These are phyloP conservation scores for Graphium sp. DNA, from an alignment of 2,329 filamentous ascomycete species.

Conservation along the genomic window DNA sequence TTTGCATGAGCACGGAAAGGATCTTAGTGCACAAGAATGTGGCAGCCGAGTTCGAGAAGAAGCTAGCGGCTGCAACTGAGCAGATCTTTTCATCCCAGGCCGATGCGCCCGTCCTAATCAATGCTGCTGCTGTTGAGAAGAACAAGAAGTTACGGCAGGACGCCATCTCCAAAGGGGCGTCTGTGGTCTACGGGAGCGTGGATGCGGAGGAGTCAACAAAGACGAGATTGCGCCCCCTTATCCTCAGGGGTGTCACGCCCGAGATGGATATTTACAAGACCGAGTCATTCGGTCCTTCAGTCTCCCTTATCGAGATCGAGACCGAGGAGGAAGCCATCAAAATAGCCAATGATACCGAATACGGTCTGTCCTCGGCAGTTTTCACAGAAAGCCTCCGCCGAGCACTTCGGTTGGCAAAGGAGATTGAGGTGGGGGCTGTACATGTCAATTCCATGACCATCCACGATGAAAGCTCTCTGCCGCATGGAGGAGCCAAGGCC, in stretches of 20 bases:
- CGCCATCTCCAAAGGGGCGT: slow-evolving; percentile 50
- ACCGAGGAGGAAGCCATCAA: slow-evolving; percentile 54
- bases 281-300: slow-evolving; percentile 65
- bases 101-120: slow-evolving; percentile 54
- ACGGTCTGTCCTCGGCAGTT: slow-evolving; percentile 54
- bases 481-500: slow-evolving; percentile 49
- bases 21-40: slow-evolving; percentile 41
- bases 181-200: slow-evolving; percentile 20
- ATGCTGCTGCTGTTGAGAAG: slow-evolving; percentile 46
- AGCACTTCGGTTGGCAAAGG: slow-evolving; percentile 40
- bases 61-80: slow-evolving; percentile 20
- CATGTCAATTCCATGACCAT: slow-evolving; percentile 52
- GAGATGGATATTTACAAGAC: slow-evolving; percentile 59
- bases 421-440: slow-evolving; percentile 49
- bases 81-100: slow-evolving; percentile 34
- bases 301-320: slow-evolving; percentile 49
- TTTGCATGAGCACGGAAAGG: slow-evolving; percentile 75
- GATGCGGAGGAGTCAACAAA: slow-evolving; percentile 13
- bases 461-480: slow-evolving; percentile 45
- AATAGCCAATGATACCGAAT: slow-evolving; percentile 69
- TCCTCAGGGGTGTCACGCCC: slow-evolving; percentile 44
- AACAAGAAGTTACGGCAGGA: slow-evolving; percentile 51
- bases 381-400: slow-evolving; percentile 53
- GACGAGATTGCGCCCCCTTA: slow-evolving; percentile 41
- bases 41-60: slow-evolving; percentile 25